Percentiles rank a stretch among this genome's conserved stretches.
Conservation (phyloP, 208 protist species). For the Crithidia expoeki region DNA sequence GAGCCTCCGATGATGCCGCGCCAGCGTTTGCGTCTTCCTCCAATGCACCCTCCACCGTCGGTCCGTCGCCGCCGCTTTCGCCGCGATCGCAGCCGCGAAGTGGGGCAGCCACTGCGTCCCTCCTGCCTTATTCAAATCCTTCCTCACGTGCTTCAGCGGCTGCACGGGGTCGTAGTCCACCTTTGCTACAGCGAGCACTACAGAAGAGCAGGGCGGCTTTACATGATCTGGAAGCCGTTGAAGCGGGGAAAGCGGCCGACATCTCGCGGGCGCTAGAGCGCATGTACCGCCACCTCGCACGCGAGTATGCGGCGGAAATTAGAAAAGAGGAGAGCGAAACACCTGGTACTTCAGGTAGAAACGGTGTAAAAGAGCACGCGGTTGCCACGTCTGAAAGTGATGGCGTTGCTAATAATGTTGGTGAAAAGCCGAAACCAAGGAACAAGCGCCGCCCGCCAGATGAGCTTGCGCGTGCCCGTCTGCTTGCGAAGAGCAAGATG, state of each 20-base stretch:
- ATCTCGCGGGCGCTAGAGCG: slow-evolving; percentile 20
- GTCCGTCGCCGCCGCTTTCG: neutral
- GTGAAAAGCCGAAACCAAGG: neutral
- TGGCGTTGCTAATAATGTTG: neutral
- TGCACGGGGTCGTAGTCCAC: too few species aligned
- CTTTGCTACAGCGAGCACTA: too few species aligned
- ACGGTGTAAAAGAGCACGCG: too few species aligned
- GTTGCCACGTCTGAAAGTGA: neutral
- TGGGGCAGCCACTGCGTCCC: neutral
- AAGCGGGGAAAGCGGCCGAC: slow-evolving; percentile 8
- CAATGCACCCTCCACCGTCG: neutral
- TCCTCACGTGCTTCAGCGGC: neutral
- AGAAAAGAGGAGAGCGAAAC: neutral
- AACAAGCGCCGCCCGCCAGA: slow-evolving; percentile 37
- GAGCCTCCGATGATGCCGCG: neutral
- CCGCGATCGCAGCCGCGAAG: neutral
- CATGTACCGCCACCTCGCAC: slow-evolving; percentile 33
- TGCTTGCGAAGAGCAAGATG: slow-evolving; percentile 34
- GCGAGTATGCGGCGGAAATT: slow-evolving; percentile 19
- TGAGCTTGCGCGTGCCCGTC: slow-evolving; percentile 35
- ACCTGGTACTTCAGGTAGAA: neutral
- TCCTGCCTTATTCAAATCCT: neutral
- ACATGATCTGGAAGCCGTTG: neutral
- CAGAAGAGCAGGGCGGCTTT: too few species aligned
- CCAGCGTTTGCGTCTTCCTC: neutral